phyloP scores from a whole-genome alignment of 1,139 yeast species.

The Spathaspora sp. region DNA sequence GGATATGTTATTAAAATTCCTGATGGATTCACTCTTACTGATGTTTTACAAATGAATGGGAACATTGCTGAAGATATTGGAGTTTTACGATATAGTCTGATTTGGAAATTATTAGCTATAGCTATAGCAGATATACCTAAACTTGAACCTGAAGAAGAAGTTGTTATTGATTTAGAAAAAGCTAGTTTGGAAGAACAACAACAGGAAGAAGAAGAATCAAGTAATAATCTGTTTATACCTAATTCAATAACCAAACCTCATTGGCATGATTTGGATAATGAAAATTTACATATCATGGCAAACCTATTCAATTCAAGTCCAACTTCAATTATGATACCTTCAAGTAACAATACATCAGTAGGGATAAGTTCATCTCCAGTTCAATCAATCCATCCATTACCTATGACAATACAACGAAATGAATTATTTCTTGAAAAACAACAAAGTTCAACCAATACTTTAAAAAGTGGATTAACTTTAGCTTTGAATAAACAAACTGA shows the following conservation, averaged over 20 bases:
- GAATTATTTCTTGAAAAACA: constrained; percentile 1
- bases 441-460: constrained; percentile 33
- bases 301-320: constrained; percentile 18
- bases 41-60: constrained; percentile 62
- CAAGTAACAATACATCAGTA: neutral
- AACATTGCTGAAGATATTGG: constrained; percentile 55
- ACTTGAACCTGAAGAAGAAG: neutral
- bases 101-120: constrained; percentile 66
- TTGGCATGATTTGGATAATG: constrained; percentile 35
- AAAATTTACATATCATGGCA: constrained; percentile 40
- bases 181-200: too few relatives aligned
- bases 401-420: constrained; percentile 11
- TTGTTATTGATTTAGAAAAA: too few relatives aligned
- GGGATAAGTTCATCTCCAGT: neutral
- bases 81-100: constrained; percentile 58
- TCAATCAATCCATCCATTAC: neutral
- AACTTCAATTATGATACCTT: constrained; percentile 3
- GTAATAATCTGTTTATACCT: constrained; percentile 2
- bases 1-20: constrained; percentile 46
- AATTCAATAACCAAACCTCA: constrained; percentile 6
- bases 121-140: constrained; percentile 47
- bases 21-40: constrained; percentile 48
- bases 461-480: constrained; percentile 13
- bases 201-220: neutral
- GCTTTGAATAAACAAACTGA: neutral